phyloP scores from a whole-genome alignment of 768 basidiomycete species.

The Hirschioporus abietinus region DNA sequence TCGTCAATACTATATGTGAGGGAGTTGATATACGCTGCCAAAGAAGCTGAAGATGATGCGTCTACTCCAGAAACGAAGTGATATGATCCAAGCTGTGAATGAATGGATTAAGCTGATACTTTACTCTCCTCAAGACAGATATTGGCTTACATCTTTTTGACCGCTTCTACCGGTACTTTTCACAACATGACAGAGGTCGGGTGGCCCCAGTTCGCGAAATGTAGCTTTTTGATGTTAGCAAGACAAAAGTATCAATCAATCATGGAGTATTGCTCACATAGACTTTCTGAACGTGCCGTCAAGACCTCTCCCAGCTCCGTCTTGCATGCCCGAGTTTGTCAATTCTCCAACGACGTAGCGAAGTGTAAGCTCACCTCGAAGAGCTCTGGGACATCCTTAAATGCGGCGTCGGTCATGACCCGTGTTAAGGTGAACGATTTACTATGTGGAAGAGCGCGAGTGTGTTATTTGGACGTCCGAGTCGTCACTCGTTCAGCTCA shows the following conservation, averaged over 20 bases:
- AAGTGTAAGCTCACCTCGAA: slow-evolving; percentile 67
- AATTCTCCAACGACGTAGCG: not conserved
- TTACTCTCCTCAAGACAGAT: not conserved
- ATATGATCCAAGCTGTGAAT: slow-evolving; percentile 80
- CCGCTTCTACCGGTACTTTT: slow-evolving; percentile 84
- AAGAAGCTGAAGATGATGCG: slow-evolving; percentile 93
- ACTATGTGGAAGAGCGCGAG: not conserved
- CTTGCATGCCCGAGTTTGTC: slow-evolving; percentile 30
- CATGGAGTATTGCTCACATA: slow-evolving; percentile 53
- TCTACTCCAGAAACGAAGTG: slow-evolving; percentile 99
- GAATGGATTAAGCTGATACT: slow-evolving; percentile 6
- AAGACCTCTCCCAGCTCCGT: slow-evolving; percentile 89
- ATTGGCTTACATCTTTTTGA: slow-evolving; percentile 72
- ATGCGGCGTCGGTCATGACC: slow-evolving; percentile 55
- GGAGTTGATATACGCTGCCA: slow-evolving; percentile 98
- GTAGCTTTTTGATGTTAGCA: slow-evolving; percentile 53
- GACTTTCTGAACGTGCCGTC: slow-evolving; percentile 83
- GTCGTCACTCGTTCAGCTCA: too few species aligned
- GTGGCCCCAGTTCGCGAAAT: slow-evolving; percentile 95
- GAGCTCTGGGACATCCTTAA: slow-evolving; percentile 94
- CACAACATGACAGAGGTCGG: slow-evolving; percentile 92
- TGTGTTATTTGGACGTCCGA: too few species aligned
- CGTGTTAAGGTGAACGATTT: not conserved
- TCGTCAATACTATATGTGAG: slow-evolving; percentile 96
- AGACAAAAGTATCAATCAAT: slow-evolving; percentile 5